Evolutionary conservation across 2,329 filamentous ascomycete species (phyloP).

Genomic region (Botrytis tulipae): DNA sequence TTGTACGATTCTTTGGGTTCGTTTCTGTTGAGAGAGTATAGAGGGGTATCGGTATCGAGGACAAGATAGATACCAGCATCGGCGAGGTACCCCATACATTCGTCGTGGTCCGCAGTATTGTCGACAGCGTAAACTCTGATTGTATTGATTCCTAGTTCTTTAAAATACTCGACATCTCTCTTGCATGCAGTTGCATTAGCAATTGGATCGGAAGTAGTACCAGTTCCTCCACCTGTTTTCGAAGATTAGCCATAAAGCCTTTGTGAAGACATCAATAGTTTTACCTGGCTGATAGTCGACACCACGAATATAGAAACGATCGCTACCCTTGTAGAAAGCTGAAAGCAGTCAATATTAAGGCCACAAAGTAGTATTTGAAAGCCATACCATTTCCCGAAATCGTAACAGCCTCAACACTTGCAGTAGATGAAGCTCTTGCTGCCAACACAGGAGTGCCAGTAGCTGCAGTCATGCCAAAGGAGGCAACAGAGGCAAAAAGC

Average conservation of each 20-base stretch:
- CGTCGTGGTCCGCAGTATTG: slow-evolving; percentile 65
- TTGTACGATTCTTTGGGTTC: slow-evolving; percentile 64
- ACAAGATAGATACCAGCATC: slow-evolving; percentile 72
- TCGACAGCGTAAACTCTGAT: slow-evolving; percentile 72
- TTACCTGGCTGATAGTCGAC: slow-evolving; percentile 60
- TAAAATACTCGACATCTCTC: slow-evolving; percentile 65
- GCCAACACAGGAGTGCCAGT: slow-evolving; percentile 28
- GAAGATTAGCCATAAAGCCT: background rate
- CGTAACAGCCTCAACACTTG: slow-evolving; percentile 28
- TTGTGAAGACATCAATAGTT: background rate
- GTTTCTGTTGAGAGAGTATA: slow-evolving; percentile 65
- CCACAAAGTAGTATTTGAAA: background rate
- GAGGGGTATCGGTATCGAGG: slow-evolving; percentile 68
- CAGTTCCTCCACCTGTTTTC: slow-evolving; percentile 37
- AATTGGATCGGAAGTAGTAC: slow-evolving; percentile 63
- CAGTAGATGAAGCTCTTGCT: slow-evolving; percentile 28
- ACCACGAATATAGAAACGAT: slow-evolving; percentile 56
- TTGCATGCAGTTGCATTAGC: slow-evolving; percentile 58
- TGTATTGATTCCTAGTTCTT: slow-evolving; percentile 68
- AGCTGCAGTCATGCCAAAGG: slow-evolving; percentile 21
- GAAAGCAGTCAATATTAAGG: background rate
- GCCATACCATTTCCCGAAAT: slow-evolving; percentile 35
- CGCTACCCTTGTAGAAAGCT: slow-evolving; percentile 38
- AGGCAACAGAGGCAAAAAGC: slow-evolving; percentile 12
- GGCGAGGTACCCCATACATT: slow-evolving; percentile 65